These are phyloP conservation scores for Dictyostelium purpureum DNA, from an alignment of 78 protist genomes.

Conservation along the genomic window DNA sequence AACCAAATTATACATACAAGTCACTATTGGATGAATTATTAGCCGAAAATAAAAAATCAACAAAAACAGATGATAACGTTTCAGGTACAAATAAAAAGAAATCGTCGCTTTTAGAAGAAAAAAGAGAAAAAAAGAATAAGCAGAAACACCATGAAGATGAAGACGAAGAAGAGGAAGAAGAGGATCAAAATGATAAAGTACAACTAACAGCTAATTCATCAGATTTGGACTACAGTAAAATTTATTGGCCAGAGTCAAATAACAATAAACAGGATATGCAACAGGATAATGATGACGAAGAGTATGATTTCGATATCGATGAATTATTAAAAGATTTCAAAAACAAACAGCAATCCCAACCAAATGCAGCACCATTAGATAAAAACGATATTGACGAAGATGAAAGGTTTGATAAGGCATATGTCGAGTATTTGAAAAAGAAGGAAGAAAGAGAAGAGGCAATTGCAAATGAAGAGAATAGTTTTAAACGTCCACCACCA, in stretches of 20 bases:
- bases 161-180: slow-evolving; percentile 12
- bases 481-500: slow-evolving; percentile 39
- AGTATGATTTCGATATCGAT: background rate
- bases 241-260: slow-evolving; percentile 6
- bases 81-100: background rate
- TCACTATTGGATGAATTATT: slow-evolving; percentile 17
- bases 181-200: background rate
- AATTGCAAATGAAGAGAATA: background rate
- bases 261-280: background rate
- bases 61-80: background rate
- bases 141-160: background rate
- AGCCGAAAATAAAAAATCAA: background rate
- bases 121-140: background rate
- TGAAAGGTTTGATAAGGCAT: background rate
- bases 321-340: background rate
- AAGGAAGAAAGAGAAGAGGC: slow-evolving; percentile 1
- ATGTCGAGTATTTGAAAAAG: slow-evolving; percentile 31
- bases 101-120: slow-evolving; percentile 3
- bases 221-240: background rate
- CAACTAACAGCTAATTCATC: background rate
- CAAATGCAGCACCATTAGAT: background rate
- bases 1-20: background rate
- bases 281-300: background rate
- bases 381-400: background rate
- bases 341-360: background rate